Percentiles rank a stretch among this genome's conserved stretches.
Conservation (phyloP, 768 basidiomycete species). For the Trametes punicea region DNA sequence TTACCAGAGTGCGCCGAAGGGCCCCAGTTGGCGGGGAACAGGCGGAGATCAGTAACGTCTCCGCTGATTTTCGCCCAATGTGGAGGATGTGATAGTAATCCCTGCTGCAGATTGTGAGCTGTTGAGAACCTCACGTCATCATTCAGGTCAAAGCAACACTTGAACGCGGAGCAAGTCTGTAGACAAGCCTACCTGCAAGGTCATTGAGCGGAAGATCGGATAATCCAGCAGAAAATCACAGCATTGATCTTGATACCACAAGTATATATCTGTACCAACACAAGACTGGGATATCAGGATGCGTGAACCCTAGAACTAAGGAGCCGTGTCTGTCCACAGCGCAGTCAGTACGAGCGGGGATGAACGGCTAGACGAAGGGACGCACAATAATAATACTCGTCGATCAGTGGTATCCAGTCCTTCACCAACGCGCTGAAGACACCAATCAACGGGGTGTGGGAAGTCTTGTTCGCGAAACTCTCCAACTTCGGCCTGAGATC, state of each 20-base stretch:
- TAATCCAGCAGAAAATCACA: too few relatives aligned
- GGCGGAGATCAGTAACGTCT: too few relatives aligned
- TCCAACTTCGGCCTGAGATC: slow-evolving; percentile 69
- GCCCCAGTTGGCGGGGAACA: too few relatives aligned
- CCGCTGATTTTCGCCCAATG: too few relatives aligned
- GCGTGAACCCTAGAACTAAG: slow-evolving; percentile 30
- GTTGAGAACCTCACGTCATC: too few relatives aligned
- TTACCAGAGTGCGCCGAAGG: too few relatives aligned
- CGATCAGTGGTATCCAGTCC: slow-evolving; percentile 86
- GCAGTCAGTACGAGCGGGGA: not conserved
- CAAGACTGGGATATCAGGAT: slow-evolving; percentile 1
- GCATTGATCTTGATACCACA: slow-evolving; percentile 7
- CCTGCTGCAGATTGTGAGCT: too few relatives aligned
- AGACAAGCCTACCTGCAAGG: too few relatives aligned
- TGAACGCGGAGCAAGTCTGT: too few relatives aligned
- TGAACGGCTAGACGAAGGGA: slow-evolving; percentile 11
- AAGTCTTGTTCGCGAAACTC: slow-evolving; percentile 51
- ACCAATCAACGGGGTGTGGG: slow-evolving; percentile 61
- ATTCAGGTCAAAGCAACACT: too few relatives aligned
- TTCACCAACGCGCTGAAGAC: slow-evolving; percentile 66
- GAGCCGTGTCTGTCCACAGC: slow-evolving; percentile 38
- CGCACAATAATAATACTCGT: slow-evolving; percentile 91
- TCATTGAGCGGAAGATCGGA: too few relatives aligned
- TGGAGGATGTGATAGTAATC: too few relatives aligned
- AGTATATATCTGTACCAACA: slow-evolving; percentile 15